Evolutionary conservation across 345 rosid genomes (phyloP).

Genomic region (Populus simonii): DNA sequence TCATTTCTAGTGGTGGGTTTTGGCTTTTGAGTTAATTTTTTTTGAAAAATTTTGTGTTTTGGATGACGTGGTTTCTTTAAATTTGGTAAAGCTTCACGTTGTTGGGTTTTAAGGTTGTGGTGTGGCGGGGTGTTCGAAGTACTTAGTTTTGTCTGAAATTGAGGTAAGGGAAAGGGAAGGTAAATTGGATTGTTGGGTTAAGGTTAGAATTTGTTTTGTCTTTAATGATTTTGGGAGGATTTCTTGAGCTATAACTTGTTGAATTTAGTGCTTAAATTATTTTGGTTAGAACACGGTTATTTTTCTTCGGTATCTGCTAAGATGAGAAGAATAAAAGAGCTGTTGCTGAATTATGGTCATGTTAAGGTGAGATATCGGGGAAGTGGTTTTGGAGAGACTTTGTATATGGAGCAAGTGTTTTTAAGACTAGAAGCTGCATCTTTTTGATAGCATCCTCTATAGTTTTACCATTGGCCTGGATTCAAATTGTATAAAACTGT

Average conservation of each 20-base stretch:
- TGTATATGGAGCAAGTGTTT: background rate
- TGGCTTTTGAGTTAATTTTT: background rate
- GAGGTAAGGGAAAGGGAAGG: background rate
- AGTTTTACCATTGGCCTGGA: background rate
- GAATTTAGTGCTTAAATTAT: background rate
- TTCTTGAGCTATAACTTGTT: background rate
- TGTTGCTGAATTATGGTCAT: background rate
- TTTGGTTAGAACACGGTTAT: background rate
- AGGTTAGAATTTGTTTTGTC: background rate
- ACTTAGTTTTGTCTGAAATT: background rate
- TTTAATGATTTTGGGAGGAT: background rate
- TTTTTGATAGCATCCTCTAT: background rate
- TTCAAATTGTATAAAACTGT: background rate
- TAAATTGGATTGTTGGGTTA: background rate
- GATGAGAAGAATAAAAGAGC: background rate
- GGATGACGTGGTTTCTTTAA: background rate
- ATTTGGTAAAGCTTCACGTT: background rate
- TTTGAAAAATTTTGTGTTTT: background rate
- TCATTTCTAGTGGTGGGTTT: background rate
- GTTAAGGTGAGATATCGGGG: background rate
- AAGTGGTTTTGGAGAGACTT: background rate
- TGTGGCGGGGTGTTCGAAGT: background rate
- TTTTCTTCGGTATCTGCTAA: background rate
- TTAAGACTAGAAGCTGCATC: background rate
- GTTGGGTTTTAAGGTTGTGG: background rate